phyloP scores from a whole-genome alignment of 148 eudicot genomes.

The Rhododendron kiyosumense region DNA sequence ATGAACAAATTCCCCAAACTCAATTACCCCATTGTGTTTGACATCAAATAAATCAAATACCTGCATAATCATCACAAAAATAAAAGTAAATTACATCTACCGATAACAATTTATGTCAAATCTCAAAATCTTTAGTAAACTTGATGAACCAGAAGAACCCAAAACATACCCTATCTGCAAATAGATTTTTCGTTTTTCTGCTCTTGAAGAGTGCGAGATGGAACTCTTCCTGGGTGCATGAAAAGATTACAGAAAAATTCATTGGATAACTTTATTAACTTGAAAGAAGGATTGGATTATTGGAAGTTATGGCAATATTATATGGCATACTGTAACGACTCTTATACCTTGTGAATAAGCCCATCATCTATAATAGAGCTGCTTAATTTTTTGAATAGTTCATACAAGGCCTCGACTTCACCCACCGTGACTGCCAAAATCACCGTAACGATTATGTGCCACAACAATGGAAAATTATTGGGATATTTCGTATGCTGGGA shows the following conservation, averaged over 20 bases:
- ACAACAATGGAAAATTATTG: too few relatives aligned
- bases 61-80: conserved; percentile 24
- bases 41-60: conserved; percentile 73
- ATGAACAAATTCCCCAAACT: conserved; percentile 86
- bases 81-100: too few relatives aligned
- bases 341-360: conserved; percentile 79
- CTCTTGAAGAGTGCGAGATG: conserved; percentile 85
- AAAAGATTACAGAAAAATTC: background rate
- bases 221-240: conserved; percentile 63
- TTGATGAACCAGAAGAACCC: background rate
- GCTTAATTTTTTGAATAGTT: conserved; percentile 77
- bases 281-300: too few relatives aligned
- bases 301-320: background rate
- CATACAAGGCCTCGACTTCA: conserved; percentile 82
- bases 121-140: background rate
- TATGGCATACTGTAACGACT: background rate
- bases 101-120: too few relatives aligned
- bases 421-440: conserved; percentile 63
- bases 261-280: background rate
- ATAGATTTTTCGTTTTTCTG: conserved; percentile 64
- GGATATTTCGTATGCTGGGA: too few relatives aligned
- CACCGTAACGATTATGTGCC: background rate
- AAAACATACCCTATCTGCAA: conserved; percentile 73
- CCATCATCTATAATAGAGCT: conserved; percentile 79
- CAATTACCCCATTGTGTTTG: conserved; percentile 80